phyloP scores from a whole-genome alignment of 345 rosid species.

The Aegle marmelos region DNA sequence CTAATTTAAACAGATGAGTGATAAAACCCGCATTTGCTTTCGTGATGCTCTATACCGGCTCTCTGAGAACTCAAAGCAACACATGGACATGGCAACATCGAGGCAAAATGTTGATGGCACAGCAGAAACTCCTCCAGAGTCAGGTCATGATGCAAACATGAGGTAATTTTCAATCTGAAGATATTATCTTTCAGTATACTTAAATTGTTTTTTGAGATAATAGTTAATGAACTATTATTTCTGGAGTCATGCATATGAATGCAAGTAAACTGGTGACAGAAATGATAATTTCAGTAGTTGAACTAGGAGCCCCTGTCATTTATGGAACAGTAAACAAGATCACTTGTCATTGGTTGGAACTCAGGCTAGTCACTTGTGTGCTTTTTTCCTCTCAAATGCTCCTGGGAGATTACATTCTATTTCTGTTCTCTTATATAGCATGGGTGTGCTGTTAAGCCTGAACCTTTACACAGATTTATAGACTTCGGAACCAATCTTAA shows the following conservation, averaged over 20 bases:
- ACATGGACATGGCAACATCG: not conserved
- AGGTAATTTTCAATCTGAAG: conserved; percentile 20
- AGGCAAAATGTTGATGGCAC: conserved; percentile 21
- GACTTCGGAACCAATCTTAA: not conserved
- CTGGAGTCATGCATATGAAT: not conserved
- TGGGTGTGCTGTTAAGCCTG: not conserved
- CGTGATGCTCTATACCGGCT: conserved; percentile 88
- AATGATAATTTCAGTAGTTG: not conserved
- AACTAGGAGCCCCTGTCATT: not conserved
- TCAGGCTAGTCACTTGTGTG: not conserved
- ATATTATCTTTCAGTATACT: not conserved
- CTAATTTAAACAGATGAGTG: conserved; percentile 45
- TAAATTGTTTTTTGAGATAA: not conserved
- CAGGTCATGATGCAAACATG: conserved; percentile 19
- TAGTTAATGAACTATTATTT: not conserved
- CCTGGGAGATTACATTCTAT: not conserved
- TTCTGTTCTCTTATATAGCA: not conserved
- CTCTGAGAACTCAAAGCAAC: conserved; percentile 55
- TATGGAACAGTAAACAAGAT: not conserved
- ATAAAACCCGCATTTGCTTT: conserved; percentile 65
- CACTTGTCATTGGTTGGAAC: not conserved
- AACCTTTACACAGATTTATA: not conserved
- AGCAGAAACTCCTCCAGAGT: conserved; percentile 21
- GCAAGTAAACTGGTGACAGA: not conserved
- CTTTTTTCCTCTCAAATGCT: not conserved